Conservation (phyloP, 768 basidiomycete species). For the Tephrocybe sp. region DNA sequence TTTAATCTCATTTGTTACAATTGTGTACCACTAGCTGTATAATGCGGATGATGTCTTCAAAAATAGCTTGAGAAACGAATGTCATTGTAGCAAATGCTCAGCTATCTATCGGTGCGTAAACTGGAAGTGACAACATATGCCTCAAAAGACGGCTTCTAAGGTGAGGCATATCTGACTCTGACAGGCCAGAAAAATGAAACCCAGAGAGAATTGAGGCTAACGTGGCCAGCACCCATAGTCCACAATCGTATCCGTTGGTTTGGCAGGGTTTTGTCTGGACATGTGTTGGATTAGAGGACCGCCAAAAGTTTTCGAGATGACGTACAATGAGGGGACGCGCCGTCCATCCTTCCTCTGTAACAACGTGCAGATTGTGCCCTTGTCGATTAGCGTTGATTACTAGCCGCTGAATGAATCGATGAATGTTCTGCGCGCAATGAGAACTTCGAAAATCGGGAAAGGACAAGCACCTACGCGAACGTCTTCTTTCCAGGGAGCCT, state of each 20-base stretch:
- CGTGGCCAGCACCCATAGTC: slow-evolving; percentile 10
- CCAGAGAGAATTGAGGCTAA: slow-evolving; percentile 7
- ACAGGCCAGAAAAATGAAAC: not conserved
- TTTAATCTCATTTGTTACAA: too few relatives aligned
- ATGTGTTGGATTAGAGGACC: not conserved
- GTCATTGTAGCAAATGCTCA: too few relatives aligned
- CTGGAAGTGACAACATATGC: not conserved
- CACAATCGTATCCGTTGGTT: slow-evolving; percentile 12
- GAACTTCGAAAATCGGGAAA: not conserved
- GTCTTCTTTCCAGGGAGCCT: slow-evolving; percentile 8
- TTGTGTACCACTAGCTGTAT: too few relatives aligned
- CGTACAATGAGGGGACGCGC: slow-evolving; percentile 2
- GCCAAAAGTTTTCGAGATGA: not conserved
- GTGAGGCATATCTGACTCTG: not conserved
- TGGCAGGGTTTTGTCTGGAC: slow-evolving; percentile 2
- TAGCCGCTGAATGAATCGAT: slow-evolving; percentile 8
- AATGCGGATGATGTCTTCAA: too few relatives aligned
- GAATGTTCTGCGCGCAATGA: slow-evolving; percentile 18
- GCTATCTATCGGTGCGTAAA: not conserved
- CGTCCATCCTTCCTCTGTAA: slow-evolving; percentile 10
- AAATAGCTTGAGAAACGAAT: too few relatives aligned
- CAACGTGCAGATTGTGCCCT: slow-evolving; percentile 5
- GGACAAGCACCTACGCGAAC: slow-evolving; percentile 3
- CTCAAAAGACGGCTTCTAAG: not conserved
- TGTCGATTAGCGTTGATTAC: too few relatives aligned